Base-by-base conservation (phyloP, 495 filamentous ascomycete species). In the Daldinia loculata region DNA sequence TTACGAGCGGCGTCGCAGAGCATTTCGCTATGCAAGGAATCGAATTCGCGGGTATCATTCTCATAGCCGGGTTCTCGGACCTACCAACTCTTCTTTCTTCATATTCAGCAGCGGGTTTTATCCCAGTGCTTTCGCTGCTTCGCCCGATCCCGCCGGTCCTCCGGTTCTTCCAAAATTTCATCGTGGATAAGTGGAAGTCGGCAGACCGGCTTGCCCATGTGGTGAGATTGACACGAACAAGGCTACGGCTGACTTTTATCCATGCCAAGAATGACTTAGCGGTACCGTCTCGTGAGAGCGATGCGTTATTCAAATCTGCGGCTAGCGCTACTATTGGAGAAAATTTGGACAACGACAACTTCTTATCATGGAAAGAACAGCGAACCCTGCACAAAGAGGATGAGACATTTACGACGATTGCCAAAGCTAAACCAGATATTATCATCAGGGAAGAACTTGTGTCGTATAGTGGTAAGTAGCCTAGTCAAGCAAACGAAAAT, bases 121-220 rank as follows among this genome's bases (percentile, higher is more conserved):
- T 97, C 7, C 94, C 95, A 7, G 80, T 97, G 27, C 85, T 98
- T 17, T 88, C 90, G 3, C 94, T 94, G 0, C 82, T 98, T 4
- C 69, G 77, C 9, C 63, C 67, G 0, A 84, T 83, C 66, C 85
- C 86, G 0, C 75, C 78, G 59, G 24, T 86, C 12, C 74, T 83
- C 41, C 69, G 72, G 2, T 66, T 79, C 24, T 78, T 86, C 30
- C 74, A 78, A 55, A 59, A 69, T 0, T 78, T 77, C 53, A 74
- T 89, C 5, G 80, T 84, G 6, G 87, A 89, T 63, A 83, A 80
- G 63, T 89, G 87, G 87, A 67, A 76, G 2, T 85, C 83, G 4
- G 79, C 80, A 9, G 75, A 77, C 24, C 80, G 86, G n/a, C 66
- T 87, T 51, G 70, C 71, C 8, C 79, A 76, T 5, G 60, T 86